A percentile compares a stretch with the other conserved stretches of the same genome.
Evolutionary conservation across 768 basidiomycete species (phyloP).

Genomic region (Hygrocybe punicea): DNA sequence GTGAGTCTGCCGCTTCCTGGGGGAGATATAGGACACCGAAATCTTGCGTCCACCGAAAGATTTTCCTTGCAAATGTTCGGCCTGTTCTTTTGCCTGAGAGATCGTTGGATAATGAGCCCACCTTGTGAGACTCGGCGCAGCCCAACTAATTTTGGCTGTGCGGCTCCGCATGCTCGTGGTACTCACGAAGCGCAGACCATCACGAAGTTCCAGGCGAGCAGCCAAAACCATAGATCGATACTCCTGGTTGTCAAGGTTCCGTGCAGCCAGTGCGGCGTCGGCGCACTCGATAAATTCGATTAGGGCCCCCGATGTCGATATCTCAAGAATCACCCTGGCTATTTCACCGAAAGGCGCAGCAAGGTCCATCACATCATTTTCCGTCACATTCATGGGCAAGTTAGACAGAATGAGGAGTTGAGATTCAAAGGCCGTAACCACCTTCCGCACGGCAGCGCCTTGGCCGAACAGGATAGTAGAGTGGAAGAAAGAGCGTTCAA

Average conservation of each 20-base stretch:
- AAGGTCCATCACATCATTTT: slow-evolving; percentile 31
- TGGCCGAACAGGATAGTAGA: slow-evolving; percentile 35
- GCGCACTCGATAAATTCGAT: slow-evolving; percentile 25
- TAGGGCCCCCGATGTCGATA: slow-evolving; percentile 15
- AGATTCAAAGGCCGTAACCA: slow-evolving; percentile 42
- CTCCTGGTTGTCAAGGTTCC: slow-evolving; percentile 30
- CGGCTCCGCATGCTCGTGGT: slow-evolving; percentile 17
- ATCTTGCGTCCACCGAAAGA: slow-evolving; percentile 41
- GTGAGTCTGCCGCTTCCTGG: slow-evolving; percentile 31
- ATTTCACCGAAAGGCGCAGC: slow-evolving; percentile 31
- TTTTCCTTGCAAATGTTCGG: slow-evolving; percentile 38
- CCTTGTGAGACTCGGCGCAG: slow-evolving; percentile 39
- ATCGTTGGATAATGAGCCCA: slow-evolving; percentile 48
- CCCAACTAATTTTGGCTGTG: slow-evolving; percentile 45
- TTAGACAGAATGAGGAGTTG: slow-evolving; percentile 38
- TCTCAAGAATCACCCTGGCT: slow-evolving; percentile 23
- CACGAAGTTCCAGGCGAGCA: slow-evolving; percentile 24
- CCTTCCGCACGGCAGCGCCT: slow-evolving; percentile 26
- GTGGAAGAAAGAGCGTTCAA: slow-evolving; percentile 21
- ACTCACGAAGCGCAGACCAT: slow-evolving; percentile 6
- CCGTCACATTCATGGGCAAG: slow-evolving; percentile 33
- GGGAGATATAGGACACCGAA: slow-evolving; percentile 37
- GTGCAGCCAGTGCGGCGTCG: slow-evolving; percentile 35
- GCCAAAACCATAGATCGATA: slow-evolving; percentile 25
- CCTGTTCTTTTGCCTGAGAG: slow-evolving; percentile 41